Base-by-base conservation (phyloP, 1,139 yeast genomes). In the Taphrina pruni region DNA sequence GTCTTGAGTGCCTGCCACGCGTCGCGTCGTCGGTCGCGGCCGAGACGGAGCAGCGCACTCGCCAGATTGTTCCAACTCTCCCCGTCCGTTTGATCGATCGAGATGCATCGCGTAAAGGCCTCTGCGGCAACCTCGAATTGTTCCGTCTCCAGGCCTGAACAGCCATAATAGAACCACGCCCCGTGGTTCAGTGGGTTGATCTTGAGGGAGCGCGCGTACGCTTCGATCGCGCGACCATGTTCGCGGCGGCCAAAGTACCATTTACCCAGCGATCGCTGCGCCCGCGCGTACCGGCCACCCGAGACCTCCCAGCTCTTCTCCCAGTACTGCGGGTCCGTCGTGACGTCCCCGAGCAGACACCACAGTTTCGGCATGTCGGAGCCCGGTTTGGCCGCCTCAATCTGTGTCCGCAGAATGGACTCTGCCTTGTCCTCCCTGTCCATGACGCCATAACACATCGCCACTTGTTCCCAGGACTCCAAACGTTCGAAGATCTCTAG, bases 51-150 rank as follows among this genome's bases (percentile, higher is more conserved):
- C 69, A 90, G 82, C 0, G 97, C 87, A 20, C 96, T 87, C 5
- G 97, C 93, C 74, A 95, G 82, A 76, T 94, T 95, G n/a, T 97
- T 88, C 99, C 99, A 95, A 0, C 97, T 87, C 76, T 87, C 87
- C 0, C 95, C 84, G 75, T 88, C 92, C 0, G 87, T 84, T 51
- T 90, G 97, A 76, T 93, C 97, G 66, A 94, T 78, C 0, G 97
- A 83, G 38, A 92, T 94, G 80, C 97, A 92, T 75, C 98, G 82
- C 1, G 97, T 88, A 77, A 95, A 93, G 0, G 97, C 97, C 76
- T 91, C 96, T 0, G 97, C 88, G 0, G 98, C 97, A 61, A 90
- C 79, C 50, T 87, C 89, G 79, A 83, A 90, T 74, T 89, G 87
- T 11, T 81, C 84, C 12, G 87, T 79, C 75, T 92, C 97, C 65